phyloP scores from a whole-genome alignment of 495 filamentous ascomycete species.

The Monascus purpureus region DNA sequence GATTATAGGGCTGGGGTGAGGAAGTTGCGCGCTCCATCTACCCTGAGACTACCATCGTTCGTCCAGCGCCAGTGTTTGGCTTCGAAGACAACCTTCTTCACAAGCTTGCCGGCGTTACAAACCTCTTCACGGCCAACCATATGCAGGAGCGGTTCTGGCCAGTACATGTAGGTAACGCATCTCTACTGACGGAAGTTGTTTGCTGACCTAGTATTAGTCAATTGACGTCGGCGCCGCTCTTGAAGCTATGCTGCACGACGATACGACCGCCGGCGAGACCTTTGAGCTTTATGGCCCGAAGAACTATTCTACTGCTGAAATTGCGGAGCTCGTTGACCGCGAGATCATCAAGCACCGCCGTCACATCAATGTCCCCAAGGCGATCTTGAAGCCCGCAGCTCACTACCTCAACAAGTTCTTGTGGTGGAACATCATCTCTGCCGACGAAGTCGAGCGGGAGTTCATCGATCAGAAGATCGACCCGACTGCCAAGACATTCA shows the following conservation, averaged over 20 bases:
- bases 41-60: slow-evolving; percentile 95
- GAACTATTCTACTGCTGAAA: slow-evolving; percentile 80
- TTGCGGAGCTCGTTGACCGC: slow-evolving; percentile 72
- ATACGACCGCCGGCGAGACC: slow-evolving; percentile 77
- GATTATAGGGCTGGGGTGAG: slow-evolving; percentile 58
- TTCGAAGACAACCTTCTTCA: slow-evolving; percentile 88
- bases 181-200: slow-evolving; percentile 1
- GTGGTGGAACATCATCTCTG: slow-evolving; percentile 76
- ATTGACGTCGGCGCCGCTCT: slow-evolving; percentile 82
- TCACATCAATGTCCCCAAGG: slow-evolving; percentile 86
- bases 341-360: slow-evolving; percentile 83
- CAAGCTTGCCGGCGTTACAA: slow-evolving; percentile 61
- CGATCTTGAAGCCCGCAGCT: slow-evolving; percentile 55
- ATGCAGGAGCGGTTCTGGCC: slow-evolving; percentile 87
- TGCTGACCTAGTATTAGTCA: slow-evolving; percentile 34
- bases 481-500: slow-evolving; percentile 83
- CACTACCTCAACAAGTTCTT: slow-evolving; percentile 59
- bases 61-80: slow-evolving; percentile 86
- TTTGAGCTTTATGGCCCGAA: slow-evolving; percentile 91
- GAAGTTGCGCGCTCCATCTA: slow-evolving; percentile 77
- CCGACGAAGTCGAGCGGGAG: slow-evolving; percentile 85
- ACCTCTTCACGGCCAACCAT: slow-evolving; percentile 78
- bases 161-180: slow-evolving; percentile 60
- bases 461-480: slow-evolving; percentile 93
- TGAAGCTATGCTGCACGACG: slow-evolving; percentile 77